Conservation (phyloP, 768 basidiomycete species). For the Tulasnella sp. region DNA sequence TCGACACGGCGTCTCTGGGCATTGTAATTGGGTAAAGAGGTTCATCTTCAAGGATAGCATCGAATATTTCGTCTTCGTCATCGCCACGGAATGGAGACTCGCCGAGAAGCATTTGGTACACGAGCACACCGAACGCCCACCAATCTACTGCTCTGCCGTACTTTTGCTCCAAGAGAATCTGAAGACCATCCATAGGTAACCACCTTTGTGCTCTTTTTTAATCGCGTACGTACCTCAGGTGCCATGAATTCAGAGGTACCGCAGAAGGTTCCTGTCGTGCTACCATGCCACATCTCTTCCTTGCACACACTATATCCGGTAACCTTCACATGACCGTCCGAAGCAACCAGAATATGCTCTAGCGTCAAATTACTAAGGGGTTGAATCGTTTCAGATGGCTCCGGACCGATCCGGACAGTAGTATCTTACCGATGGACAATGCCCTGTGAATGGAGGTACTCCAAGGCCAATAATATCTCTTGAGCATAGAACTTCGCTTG, state of each 20-base stretch:
- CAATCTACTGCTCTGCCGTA: conserved; percentile 99
- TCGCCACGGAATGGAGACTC: conserved; percentile 99
- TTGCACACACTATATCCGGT: conserved; percentile 99
- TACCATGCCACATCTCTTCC: conserved; percentile 97
- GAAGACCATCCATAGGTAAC: conserved; percentile 25
- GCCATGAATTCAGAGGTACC: conserved; percentile 99
- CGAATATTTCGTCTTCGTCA: conserved; percentile 99
- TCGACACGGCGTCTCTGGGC: conserved; percentile 95
- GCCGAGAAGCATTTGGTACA: conserved; percentile 97
- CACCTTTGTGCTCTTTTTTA: neutral
- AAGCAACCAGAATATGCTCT: conserved; percentile 94
- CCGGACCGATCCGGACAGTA: neutral
- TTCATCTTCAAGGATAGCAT: conserved; percentile 98
- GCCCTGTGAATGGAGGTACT: conserved; percentile 99
- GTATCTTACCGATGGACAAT: conserved; percentile 88
- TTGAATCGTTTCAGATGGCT: neutral
- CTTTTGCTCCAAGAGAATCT: conserved; percentile 99
- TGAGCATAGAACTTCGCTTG: conserved; percentile 99
- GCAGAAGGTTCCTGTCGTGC: conserved; percentile 98
- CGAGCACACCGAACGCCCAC: conserved; percentile 99
- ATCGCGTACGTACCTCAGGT: conserved; percentile 77
- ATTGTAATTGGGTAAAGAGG: conserved; percentile 99
- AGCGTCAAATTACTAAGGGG: conserved; percentile 85
- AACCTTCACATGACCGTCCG: conserved; percentile 98
- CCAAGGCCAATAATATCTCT: conserved; percentile 91